A percentile compares a stretch with the other conserved stretches of the same genome.
These are phyloP conservation scores for Picochlorum sp. DNA, from an alignment of 139 green algal genomes.

Conservation along the genomic window DNA sequence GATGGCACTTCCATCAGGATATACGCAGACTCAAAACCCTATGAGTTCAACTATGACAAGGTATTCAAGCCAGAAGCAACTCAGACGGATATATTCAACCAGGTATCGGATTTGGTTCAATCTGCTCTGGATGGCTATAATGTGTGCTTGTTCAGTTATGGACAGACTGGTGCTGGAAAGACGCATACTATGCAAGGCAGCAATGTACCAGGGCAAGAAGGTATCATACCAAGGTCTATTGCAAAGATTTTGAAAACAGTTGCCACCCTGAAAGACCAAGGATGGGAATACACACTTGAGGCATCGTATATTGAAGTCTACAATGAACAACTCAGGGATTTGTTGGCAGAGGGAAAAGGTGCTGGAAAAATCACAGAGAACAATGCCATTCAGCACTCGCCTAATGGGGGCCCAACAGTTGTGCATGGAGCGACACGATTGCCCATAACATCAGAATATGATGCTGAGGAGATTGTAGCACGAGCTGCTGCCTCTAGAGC, in stretches of 20 bases:
- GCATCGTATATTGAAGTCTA: conserved; percentile 91
- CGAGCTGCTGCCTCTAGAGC: conserved; percentile 53
- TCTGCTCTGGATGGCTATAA: conserved; percentile 92
- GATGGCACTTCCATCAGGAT: conserved; percentile 49
- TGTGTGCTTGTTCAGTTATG: conserved; percentile 97
- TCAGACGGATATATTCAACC: conserved; percentile 72
- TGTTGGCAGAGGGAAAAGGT: conserved; percentile 54
- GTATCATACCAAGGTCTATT: conserved; percentile 84
- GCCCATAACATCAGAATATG: conserved; percentile 40
- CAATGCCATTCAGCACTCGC: conserved; percentile 74
- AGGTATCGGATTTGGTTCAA: conserved; percentile 90
- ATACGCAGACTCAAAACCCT: conserved; percentile 49
- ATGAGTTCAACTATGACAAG: conserved; percentile 65
- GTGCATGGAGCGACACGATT: conserved; percentile 47
- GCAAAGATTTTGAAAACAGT: conserved; percentile 66
- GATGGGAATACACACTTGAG: conserved; percentile 78
- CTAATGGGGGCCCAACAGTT: conserved; percentile 58
- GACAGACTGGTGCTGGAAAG: conserved; percentile 95
- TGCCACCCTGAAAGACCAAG: conserved; percentile 42
- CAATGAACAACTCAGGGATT: conserved; percentile 81
- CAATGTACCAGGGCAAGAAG: conserved; percentile 30
- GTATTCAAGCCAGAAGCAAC: conserved; percentile 59
- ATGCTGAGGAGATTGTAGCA: conserved; percentile 53
- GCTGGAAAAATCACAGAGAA: conserved; percentile 43
- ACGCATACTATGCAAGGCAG: conserved; percentile 94